Evolutionary conservation across 139 green algal species (phyloP).

Genomic region (Closterium sp.): DNA sequence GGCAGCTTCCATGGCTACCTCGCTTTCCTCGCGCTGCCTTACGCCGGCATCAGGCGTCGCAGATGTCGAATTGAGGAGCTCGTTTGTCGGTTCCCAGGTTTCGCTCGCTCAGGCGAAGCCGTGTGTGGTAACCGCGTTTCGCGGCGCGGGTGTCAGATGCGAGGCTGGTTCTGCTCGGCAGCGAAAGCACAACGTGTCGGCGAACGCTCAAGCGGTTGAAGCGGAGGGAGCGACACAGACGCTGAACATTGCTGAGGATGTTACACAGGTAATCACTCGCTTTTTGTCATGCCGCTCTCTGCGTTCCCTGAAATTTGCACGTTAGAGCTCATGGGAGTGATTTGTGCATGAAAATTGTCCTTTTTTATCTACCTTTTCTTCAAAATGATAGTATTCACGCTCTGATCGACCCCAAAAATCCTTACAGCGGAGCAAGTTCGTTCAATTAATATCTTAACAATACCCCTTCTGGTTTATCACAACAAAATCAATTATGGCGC

Average conservation of each 20-base stretch:
- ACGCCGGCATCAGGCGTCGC: neutral
- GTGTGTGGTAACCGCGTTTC: neutral
- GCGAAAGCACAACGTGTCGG: neutral
- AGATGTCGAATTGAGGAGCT: neutral
- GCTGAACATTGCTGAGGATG: slow-evolving; percentile 52
- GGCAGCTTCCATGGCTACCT: neutral
- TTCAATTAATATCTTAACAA: no score
- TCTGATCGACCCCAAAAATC: no score
- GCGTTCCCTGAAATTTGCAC: neutral
- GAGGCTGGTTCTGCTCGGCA: neutral
- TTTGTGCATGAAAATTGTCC: no score
- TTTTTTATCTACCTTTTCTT: no score
- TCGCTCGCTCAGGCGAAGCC: neutral
- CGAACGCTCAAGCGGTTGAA: slow-evolving; percentile 28
- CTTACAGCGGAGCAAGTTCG: no score
- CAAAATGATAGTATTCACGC: no score
- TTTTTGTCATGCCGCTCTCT: no score
- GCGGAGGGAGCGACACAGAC: slow-evolving; percentile 18
- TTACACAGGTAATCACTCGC: slow-evolving; percentile 29
- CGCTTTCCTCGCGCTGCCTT: neutral
- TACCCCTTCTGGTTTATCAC: neutral
- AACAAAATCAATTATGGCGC: neutral
- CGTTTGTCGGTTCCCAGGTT: neutral
- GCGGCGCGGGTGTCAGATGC: neutral
- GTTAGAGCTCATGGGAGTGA: no score